These are phyloP conservation scores for Aspergillus ochraceoroseus DNA, from an alignment of 2,329 filamentous ascomycete species.

Conservation along the genomic window DNA sequence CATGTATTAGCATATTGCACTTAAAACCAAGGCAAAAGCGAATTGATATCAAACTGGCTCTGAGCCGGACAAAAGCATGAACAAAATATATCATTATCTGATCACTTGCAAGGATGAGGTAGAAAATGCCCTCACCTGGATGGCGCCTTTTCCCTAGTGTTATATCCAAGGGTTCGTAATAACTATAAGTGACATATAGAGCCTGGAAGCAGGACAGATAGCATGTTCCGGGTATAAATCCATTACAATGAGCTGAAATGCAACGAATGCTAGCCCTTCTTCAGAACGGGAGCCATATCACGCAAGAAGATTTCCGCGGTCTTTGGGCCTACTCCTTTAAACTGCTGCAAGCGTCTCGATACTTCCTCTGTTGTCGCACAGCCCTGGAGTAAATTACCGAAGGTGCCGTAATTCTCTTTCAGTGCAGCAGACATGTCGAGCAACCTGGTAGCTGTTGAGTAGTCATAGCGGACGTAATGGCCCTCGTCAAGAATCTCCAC, in stretches of 20 bases:
- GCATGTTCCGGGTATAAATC: neutral
- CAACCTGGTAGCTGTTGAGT: conserved; percentile 17
- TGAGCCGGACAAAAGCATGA: too few species aligned
- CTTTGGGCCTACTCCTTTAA: conserved; percentile 1
- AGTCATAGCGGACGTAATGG: conserved; percentile 19
- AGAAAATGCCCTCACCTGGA: too few species aligned
- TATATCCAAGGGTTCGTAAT: too few species aligned
- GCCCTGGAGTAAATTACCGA: conserved; percentile 8
- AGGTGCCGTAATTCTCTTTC: conserved; percentile 12
- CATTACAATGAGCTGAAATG: neutral
- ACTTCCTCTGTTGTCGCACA: neutral
- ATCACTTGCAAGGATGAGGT: too few species aligned
- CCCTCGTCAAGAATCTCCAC: conserved; percentile 19
- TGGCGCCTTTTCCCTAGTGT: too few species aligned
- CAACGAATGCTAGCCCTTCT: neutral
- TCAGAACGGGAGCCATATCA: neutral
- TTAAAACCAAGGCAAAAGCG: too few species aligned
- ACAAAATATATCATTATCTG: too few species aligned
- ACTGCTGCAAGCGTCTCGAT: neutral
- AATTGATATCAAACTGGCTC: too few species aligned
- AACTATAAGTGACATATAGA: too few species aligned
- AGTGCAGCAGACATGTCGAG: conserved; percentile 14
- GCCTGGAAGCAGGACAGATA: too few species aligned
- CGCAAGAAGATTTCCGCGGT: neutral
- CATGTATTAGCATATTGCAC: too few species aligned